Percentiles rank a stretch among this genome's conserved stretches.
phyloP scores from a whole-genome alignment of 2,329 filamentous ascomycete genomes.

The Cladosporium sp. region DNA sequence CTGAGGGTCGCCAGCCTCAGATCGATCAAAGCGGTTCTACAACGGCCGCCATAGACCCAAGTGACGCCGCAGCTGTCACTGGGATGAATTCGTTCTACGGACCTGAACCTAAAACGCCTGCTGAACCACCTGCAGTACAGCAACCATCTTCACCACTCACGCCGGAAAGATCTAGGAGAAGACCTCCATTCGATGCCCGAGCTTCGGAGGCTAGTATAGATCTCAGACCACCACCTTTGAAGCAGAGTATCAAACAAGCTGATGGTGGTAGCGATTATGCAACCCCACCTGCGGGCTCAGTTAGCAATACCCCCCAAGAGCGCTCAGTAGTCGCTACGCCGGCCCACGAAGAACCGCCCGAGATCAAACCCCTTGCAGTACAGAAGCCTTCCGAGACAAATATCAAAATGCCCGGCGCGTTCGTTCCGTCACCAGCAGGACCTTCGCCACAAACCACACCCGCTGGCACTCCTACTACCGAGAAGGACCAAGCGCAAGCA shows the following conservation, averaged over 20 bases:
- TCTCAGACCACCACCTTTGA: slow-evolving; percentile 29
- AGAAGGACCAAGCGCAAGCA: slow-evolving; percentile 17
- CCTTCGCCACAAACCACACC: slow-evolving; percentile 13
- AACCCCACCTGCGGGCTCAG: slow-evolving; percentile 3
- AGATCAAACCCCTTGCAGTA: slow-evolving; percentile 14
- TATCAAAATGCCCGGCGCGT: slow-evolving; percentile 16
- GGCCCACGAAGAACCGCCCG: slow-evolving; percentile 14
- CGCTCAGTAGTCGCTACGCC: slow-evolving; percentile 4
- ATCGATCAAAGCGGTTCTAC: slow-evolving; percentile 20
- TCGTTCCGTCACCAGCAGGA: slow-evolving; percentile 10
- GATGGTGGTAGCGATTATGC: slow-evolving; percentile 15
- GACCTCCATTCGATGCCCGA: slow-evolving; percentile 18
- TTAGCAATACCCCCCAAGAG: not conserved
- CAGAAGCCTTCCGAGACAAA: slow-evolving; percentile 18
- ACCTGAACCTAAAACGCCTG: slow-evolving; percentile 13
- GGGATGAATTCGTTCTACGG: slow-evolving; percentile 26
- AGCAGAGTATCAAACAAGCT: slow-evolving; percentile 12
- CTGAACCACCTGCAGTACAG: slow-evolving; percentile 10
- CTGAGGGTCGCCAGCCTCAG: slow-evolving; percentile 14
- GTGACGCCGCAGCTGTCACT: slow-evolving; percentile 22
- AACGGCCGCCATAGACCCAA: slow-evolving; percentile 20
- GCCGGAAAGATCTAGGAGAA: slow-evolving; percentile 22
- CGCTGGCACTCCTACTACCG: slow-evolving; percentile 19
- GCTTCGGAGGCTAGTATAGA: slow-evolving; percentile 21
- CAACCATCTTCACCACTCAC: slow-evolving; percentile 20